Base-by-base conservation (phyloP, 2,329 filamentous ascomycete species). In the Clonostachys byssicola region DNA sequence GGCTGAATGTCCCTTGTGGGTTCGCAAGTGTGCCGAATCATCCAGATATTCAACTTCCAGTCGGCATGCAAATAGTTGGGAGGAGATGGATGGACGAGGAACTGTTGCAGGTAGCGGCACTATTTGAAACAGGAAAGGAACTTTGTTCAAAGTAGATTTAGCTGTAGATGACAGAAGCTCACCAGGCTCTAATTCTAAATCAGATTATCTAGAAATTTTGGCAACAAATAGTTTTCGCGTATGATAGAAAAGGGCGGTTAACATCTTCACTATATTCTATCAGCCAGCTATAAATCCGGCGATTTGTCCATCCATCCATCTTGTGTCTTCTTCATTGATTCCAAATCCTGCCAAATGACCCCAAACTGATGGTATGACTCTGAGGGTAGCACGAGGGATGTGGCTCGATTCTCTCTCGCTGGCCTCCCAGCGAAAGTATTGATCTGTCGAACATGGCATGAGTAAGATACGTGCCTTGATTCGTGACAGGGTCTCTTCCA, bases 391-490 rank as follows among this genome's bases (percentile, higher is more conserved):
- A 18, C 57, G 51, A 17, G 55, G 53, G 34, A 70, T 50, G 41
- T 43, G 49, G 16, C 50, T 47, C 3, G 60, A 47, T 54, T 68
- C 66, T n/a, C 50, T 56, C 50, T 65, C 58, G n/a, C 55, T 61
- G 36, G 63, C 63, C 40, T 58, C 58, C 47, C 51, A 57, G 7
- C 80, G 74, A 53, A 88, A 88, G 57, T 88, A 88, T 39, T 87
- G 71, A 59, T 88, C 85, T 0, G 82, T 86, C 57, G 78, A 75
- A 23, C 68, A 67, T 0, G 83, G 84, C 49, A 87, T 62, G 3
- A 87, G 76, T 50, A 88, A 58, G 1, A 79, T 76, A 51, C 77
- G 83, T 1, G 82, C 78, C 60, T 78, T 81, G 57, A 88, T 84
- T 3, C 67, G 73, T 43, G 73, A 67, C 71, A 87, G 67, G 0